A percentile compares a stretch with the other conserved stretches of the same genome.
Conservation (phyloP, 208 protist species). For the Wallacemonas rigidus region DNA sequence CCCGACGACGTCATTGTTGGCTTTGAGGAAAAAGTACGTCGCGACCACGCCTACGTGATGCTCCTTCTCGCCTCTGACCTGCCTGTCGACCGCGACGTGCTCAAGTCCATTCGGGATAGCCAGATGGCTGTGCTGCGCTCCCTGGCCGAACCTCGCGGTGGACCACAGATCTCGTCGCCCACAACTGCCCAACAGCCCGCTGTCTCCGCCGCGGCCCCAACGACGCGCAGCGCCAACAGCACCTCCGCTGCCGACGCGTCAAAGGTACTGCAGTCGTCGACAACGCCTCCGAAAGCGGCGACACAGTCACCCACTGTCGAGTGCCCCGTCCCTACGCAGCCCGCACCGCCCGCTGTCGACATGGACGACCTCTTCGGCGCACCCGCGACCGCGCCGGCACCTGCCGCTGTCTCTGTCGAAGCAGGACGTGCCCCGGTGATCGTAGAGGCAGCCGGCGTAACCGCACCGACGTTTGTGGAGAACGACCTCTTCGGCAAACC, state of each 20-base stretch:
- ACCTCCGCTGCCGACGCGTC: too few relatives aligned
- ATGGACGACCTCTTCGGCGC: slow-evolving; percentile 22
- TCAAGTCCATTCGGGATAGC: slow-evolving; percentile 56
- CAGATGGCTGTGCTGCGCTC: slow-evolving; percentile 52
- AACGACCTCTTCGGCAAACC: slow-evolving; percentile 8
- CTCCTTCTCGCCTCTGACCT: slow-evolving; percentile 70
- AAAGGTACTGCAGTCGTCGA: background rate
- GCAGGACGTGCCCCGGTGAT: background rate
- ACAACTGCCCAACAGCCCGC: background rate
- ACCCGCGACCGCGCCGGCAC: slow-evolving; percentile 5
- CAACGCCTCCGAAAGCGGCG: slow-evolving; percentile 5
- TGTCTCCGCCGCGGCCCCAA: background rate
- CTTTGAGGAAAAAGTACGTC: slow-evolving; percentile 48
- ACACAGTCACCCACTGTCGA: background rate
- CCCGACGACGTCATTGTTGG: slow-evolving; percentile 65
- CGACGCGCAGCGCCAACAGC: background rate
- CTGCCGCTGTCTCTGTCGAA: background rate
- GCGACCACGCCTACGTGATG: slow-evolving; percentile 61
- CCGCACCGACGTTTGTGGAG: background rate
- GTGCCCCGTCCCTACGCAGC: background rate
- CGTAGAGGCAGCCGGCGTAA: slow-evolving; percentile 1
- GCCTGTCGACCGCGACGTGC: slow-evolving; percentile 50
- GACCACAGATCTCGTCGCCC: background rate
- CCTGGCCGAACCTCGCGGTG: slow-evolving; percentile 18
- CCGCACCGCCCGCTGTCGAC: slow-evolving; percentile 23